Conservation (phyloP, 108 stramenopile genomes). For the Conticribra weissflogii region DNA sequence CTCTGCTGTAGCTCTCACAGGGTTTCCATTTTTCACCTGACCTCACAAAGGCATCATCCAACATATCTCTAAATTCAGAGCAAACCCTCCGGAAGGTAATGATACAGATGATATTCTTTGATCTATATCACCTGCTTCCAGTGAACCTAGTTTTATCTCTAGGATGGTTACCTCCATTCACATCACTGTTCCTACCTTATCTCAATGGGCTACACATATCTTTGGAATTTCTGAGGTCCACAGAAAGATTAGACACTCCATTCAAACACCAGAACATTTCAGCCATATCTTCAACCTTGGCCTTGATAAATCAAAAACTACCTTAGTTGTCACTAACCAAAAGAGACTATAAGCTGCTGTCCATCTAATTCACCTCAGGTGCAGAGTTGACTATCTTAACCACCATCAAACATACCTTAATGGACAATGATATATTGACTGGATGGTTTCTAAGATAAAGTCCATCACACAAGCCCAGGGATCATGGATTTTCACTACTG, state of each 20-base stretch:
- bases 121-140: no score
- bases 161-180: no score
- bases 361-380: neutral
- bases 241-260: neutral
- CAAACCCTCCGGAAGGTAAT: neutral
- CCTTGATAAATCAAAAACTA: neutral
- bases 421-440: neutral
- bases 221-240: neutral
- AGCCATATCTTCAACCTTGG: neutral
- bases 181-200: neutral
- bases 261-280: neutral
- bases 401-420: neutral
- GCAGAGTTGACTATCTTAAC: neutral
- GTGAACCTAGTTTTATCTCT: no score
- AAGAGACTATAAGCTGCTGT: neutral
- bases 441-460: neutral
- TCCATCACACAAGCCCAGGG: neutral
- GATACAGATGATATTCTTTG: no score
- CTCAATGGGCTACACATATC: neutral
- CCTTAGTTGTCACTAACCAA: neutral
- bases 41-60: neutral
- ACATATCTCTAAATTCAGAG: neutral
- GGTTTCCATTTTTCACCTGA: no score
- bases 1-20: neutral
- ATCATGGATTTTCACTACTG: slow-evolving; percentile 1